A percentile compares a stretch with the other conserved stretches of the same genome.
phyloP scores from a whole-genome alignment of 345 rosid species.

The Euphorbia tirucalli region DNA sequence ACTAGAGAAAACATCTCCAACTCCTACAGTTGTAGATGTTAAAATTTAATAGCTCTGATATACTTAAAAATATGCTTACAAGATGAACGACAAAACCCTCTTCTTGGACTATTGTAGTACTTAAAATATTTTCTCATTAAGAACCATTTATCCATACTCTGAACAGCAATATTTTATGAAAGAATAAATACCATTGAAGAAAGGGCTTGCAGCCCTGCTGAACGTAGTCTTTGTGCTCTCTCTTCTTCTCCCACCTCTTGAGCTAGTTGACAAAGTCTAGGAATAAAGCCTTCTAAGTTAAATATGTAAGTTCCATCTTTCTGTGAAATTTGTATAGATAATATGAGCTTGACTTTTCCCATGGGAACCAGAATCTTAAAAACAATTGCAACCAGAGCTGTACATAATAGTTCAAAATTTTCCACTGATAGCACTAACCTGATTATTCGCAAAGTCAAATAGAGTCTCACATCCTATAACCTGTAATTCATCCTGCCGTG shows the following conservation, averaged over 20 bases:
- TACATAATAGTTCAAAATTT: conserved; percentile 3
- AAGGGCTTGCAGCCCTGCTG: conserved; percentile 85
- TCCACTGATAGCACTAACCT: conserved; percentile 47
- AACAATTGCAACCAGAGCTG: conserved; percentile 9
- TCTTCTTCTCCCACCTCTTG: conserved; percentile 77
- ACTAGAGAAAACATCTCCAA: background rate
- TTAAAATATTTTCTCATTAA: background rate
- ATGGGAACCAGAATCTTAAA: conserved; percentile 8
- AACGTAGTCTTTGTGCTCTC: conserved; percentile 50
- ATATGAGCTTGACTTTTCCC: conserved; percentile 22
- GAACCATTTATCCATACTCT: background rate
- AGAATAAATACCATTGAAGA: conserved; percentile 71
- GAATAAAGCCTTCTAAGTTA: conserved; percentile 85
- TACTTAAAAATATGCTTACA: background rate
- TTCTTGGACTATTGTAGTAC: background rate
- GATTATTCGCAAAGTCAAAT: conserved; percentile 86
- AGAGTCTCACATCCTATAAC: conserved; percentile 81
- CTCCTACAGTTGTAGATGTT: background rate
- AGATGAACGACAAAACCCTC: background rate
- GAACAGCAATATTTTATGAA: conserved; percentile 3
- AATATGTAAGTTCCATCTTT: conserved; percentile 80
- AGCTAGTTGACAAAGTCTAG: conserved; percentile 80
- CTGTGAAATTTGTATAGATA: conserved; percentile 47
- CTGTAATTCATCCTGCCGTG: conserved; percentile 70
- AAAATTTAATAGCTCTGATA: background rate